Conservation (phyloP, 805 yeast species). For the Barnettozyma californica region DNA sequence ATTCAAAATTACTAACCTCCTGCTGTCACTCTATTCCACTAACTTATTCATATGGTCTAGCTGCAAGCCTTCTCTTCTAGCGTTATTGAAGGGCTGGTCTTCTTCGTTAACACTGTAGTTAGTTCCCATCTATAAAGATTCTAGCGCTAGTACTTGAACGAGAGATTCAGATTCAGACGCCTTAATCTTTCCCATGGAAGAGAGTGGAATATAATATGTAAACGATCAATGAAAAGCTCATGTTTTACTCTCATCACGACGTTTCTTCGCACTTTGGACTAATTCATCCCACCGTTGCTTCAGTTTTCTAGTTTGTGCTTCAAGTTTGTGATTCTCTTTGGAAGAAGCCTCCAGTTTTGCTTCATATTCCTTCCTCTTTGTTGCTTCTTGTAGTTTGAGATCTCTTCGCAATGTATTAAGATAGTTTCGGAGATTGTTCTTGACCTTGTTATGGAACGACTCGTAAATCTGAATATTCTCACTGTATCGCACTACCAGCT, state of each 20-base stretch:
- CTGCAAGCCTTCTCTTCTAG: too few relatives aligned
- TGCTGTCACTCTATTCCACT: too few relatives aligned
- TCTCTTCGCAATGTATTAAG: conserved; percentile 31
- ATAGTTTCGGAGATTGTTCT: conserved; percentile 24
- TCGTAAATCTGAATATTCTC: conserved; percentile 22
- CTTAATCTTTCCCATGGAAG: too few relatives aligned
- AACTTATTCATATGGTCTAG: too few relatives aligned
- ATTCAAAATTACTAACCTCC: too few relatives aligned
- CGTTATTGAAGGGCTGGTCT: too few relatives aligned
- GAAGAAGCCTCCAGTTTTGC: conserved; percentile 30
- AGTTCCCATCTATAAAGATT: too few relatives aligned
- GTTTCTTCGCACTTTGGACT: conserved; percentile 57
- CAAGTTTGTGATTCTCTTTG: conserved; percentile 40
- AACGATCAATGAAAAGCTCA: not conserved
- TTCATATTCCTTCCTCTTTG: conserved; percentile 31
- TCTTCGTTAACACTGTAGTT: too few relatives aligned
- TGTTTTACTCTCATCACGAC: conserved; percentile 24
- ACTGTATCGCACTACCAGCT: conserved; percentile 15
- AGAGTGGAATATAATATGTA: too few relatives aligned
- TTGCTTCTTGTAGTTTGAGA: conserved; percentile 33
- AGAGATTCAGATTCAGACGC: too few relatives aligned
- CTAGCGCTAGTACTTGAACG: too few relatives aligned
- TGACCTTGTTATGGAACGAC: conserved; percentile 21
- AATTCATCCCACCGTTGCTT: conserved; percentile 62
- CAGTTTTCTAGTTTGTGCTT: conserved; percentile 44